A percentile compares a stretch with the other conserved stretches of the same genome.
phyloP scores from a whole-genome alignment of 2,329 filamentous ascomycete species.

The Colletotrichum viniferum region DNA sequence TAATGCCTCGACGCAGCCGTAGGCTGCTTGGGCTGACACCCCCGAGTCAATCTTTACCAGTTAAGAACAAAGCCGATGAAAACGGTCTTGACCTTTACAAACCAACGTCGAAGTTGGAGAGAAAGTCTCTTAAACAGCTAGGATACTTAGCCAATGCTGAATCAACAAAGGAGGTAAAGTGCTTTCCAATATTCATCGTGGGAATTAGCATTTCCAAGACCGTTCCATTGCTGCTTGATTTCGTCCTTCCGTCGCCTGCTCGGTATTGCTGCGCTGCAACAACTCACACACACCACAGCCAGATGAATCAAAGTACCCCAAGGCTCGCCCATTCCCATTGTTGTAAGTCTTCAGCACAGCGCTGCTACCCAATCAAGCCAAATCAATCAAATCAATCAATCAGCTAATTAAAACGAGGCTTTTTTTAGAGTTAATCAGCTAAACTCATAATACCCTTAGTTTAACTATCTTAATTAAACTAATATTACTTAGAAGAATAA shows the following conservation, averaged over 20 bases:
- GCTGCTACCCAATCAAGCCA: no score
- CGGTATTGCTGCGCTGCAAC: neutral
- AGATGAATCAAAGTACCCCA: neutral
- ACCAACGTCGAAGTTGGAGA: fast-evolving
- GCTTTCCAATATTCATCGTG: neutral
- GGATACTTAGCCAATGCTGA: neutral
- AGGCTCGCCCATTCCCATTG: neutral
- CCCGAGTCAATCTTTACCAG: neutral
- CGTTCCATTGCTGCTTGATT: neutral
- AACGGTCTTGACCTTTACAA: fast-evolving
- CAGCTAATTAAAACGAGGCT: no score
- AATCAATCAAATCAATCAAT: no score
- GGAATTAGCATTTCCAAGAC: neutral
- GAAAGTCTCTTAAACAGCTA: fast-evolving
- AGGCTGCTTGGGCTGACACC: neutral
- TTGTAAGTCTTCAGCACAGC: neutral
- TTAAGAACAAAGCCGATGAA: neutral
- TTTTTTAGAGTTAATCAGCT: no score
- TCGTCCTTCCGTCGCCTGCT: neutral
- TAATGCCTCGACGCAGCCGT: neutral
- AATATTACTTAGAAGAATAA: no score
- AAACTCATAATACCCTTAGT: no score
- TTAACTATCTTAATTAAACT: no score
- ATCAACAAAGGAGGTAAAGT: neutral
- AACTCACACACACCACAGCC: neutral